Base-by-base conservation (phyloP, 2,329 filamentous ascomycete genomes). In the Trichoderma semiorbis region DNA sequence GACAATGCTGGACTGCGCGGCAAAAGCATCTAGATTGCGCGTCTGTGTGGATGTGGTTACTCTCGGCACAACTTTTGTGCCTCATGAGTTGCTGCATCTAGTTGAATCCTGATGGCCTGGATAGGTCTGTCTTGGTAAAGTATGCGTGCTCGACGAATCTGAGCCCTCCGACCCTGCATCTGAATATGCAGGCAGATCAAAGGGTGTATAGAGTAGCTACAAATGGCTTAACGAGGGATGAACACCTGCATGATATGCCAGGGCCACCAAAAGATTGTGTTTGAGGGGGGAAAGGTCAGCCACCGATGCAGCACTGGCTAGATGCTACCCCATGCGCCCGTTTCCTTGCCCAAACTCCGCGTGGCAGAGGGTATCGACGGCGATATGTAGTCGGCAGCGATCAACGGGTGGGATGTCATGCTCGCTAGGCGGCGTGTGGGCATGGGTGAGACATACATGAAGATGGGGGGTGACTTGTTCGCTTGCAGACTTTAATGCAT, bases 161-260 rank as follows among this genome's bases (percentile, higher is more conserved):
- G 58, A 69, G 67, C 58, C 28, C 39, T 61, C 30, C n/a, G 58
- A 62, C 39, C 69, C 69, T 66, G 69, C 47, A 32, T 60, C 50
- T 36, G 55, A 28, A 53, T 7, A 73, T 55, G 58, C 67, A 72
- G 57, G 66, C 47, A 67, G 65, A 72, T 66, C 71, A 66, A 53
- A 32, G 30, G 39, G 65, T 69, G 65, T 61, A 7, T 36, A 47
- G 64, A 57, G 63, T 71, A 69, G 64, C 68, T 64, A 18, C 47
- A 64, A 69, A 30, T 69, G 71, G 73, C 57, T 67, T 63, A 73
- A 68, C 21, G 50, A 32, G 57, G 65, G 58, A 64, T 64, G 64
- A 39, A 11, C 57, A 72, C 70, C 53, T 70, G 70, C 67, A 70
- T 70, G 32, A 67, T 53, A 73, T 66, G 68, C 71, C 72, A 74